A percentile compares a stretch with the other conserved stretches of the same genome.
Evolutionary conservation across 2,329 filamentous ascomycete species (phyloP).

Genomic region (Gremmenia infestans): DNA sequence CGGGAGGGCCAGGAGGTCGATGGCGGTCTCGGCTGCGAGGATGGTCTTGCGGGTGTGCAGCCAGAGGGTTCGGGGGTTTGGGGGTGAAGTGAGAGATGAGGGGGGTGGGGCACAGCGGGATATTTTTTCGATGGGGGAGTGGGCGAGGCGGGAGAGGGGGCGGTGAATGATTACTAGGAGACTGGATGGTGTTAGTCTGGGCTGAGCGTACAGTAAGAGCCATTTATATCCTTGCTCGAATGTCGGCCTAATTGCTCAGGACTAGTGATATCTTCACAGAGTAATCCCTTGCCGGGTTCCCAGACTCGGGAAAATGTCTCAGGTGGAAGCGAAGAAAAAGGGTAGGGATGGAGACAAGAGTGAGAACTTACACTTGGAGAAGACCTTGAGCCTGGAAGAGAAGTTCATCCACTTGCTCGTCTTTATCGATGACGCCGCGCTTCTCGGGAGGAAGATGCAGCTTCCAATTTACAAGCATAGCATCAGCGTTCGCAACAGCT

Average conservation of each 20-base stretch:
- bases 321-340: background rate
- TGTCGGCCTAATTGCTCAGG: too few species aligned
- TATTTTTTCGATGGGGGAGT: constrained; percentile 17
- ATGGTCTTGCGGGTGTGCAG: constrained; percentile 57
- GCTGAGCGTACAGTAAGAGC: background rate
- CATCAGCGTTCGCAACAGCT: constrained; percentile 33
- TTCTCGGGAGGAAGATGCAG: constrained; percentile 37
- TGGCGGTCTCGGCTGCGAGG: constrained; percentile 52
- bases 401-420: constrained; percentile 35
- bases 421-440: constrained; percentile 34
- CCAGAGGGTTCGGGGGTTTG: constrained; percentile 15
- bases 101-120: constrained; percentile 20
- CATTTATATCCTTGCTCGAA: background rate
- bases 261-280: too few species aligned
- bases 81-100: background rate
- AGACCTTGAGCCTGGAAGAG: constrained; percentile 35
- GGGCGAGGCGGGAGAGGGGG: constrained; percentile 22
- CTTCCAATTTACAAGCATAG: constrained; percentile 36
- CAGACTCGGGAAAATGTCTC: too few species aligned
- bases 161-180: constrained; percentile 23
- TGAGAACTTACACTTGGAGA: constrained; percentile 33
- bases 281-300: too few species aligned
- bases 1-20: constrained; percentile 50
- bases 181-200: constrained; percentile 4
- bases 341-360: too few species aligned